These are phyloP conservation scores for Kalmanozyma brasiliensis DNA, from an alignment of 1,284 basidiomycete genomes.

Conservation along the genomic window DNA sequence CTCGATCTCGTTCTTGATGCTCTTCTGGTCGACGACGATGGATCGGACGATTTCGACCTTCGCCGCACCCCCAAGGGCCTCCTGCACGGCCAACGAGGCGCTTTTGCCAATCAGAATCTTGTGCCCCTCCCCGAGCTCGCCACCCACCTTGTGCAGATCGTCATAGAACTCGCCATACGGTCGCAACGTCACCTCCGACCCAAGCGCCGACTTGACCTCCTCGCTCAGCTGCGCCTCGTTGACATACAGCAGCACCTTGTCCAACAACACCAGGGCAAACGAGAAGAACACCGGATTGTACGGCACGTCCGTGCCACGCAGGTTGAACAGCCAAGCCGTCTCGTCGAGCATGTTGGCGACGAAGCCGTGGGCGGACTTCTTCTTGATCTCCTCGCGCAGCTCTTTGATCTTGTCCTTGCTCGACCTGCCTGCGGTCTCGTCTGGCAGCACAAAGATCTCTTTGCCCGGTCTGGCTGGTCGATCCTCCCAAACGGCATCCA, in stretches of 20 bases:
- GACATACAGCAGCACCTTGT: constrained; percentile 78
- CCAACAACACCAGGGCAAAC: constrained; percentile 81
- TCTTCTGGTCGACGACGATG: constrained; percentile 83
- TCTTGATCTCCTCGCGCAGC: constrained; percentile 57
- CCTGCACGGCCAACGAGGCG: constrained; percentile 63
- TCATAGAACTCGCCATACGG: constrained; percentile 73
- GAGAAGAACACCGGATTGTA: constrained; percentile 95
- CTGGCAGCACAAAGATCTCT: constrained; percentile 77
- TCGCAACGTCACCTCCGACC: constrained; percentile 74
- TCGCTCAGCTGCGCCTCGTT: constrained; percentile 75
- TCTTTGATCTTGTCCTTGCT: constrained; percentile 56
- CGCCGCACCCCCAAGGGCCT: constrained; percentile 60
- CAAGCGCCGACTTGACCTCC: constrained; percentile 74
- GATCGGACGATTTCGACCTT: constrained; percentile 57
- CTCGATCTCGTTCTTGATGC: constrained; percentile 88
- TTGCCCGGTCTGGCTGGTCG: constrained; percentile 79
- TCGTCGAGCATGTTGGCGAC: constrained; percentile 67
- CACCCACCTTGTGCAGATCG: constrained; percentile 52
- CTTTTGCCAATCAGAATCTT: constrained; percentile 63
- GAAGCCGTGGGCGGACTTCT: constrained; percentile 54
- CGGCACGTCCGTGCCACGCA: constrained; percentile 90
- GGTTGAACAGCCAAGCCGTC: constrained; percentile 82
- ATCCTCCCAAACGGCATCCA: constrained; percentile 83
- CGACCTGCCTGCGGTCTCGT: constrained; percentile 75
- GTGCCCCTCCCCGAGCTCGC: constrained; percentile 34